A percentile compares a stretch with the other conserved stretches of the same genome.
phyloP scores from a whole-genome alignment of 192 early-diverging fungal genomes.

The Thamnidium elegans region DNA sequence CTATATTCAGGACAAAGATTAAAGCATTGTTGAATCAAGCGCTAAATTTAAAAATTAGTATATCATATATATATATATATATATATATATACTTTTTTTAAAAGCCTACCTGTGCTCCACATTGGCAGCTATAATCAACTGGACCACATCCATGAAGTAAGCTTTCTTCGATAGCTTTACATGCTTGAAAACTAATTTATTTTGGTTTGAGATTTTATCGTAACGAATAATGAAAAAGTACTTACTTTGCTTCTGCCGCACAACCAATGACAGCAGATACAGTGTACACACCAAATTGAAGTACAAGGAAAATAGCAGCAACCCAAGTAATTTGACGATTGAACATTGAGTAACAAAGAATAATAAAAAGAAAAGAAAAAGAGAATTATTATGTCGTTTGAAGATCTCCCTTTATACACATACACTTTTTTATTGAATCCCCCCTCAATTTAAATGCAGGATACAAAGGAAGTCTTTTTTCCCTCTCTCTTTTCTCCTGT shows the following conservation, averaged over 20 bases:
- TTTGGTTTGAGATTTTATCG: too few species aligned
- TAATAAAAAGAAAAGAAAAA: too few species aligned
- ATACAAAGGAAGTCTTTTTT: too few species aligned
- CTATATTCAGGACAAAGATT: constrained; percentile 29
- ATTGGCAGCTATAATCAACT: constrained; percentile 30
- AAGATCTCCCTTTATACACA: too few species aligned
- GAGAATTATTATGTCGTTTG: too few species aligned
- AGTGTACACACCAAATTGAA: constrained; percentile 6
- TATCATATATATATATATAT: neutral
- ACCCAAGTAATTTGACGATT: neutral
- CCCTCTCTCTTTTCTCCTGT: too few species aligned
- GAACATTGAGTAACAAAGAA: too few species aligned
- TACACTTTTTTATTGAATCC: too few species aligned
- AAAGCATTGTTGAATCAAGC: constrained; percentile 28
- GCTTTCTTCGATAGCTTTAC: constrained; percentile 19
- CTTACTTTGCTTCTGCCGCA: constrained; percentile 32
- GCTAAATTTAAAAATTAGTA: neutral
- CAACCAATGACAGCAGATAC: constrained; percentile 20
- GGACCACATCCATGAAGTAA: constrained; percentile 20
- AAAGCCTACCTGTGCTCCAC: constrained; percentile 21
- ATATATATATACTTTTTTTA: neutral
- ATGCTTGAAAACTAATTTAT: constrained; percentile 26
- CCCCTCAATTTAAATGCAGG: too few species aligned
- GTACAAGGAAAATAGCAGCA: neutral
- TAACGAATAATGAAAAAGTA: neutral